Percentiles rank a stretch among this genome's conserved stretches.
These are phyloP conservation scores for Piromyces finnis DNA, from an alignment of 192 early-diverging fungal genomes.

Conservation along the genomic window DNA sequence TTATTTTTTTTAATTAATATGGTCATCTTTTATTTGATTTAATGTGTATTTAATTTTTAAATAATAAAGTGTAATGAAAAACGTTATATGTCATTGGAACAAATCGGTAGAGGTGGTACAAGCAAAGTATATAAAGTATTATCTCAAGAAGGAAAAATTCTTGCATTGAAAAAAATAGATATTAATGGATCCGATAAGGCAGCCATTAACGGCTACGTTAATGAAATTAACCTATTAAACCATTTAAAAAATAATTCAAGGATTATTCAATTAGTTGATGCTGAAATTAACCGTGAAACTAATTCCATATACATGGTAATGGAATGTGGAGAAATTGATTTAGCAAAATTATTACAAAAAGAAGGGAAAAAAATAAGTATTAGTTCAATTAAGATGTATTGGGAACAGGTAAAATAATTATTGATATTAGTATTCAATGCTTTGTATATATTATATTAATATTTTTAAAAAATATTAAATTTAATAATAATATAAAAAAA, in stretches of 20 bases:
- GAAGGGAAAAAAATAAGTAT: constrained; percentile 17
- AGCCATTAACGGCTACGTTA: constrained; percentile 53
- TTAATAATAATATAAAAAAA: no score
- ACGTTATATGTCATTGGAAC: constrained; percentile 3
- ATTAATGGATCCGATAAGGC: constrained; percentile 39
- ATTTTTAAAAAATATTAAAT: no score
- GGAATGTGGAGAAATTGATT: constrained; percentile 80
- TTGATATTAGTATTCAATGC: no score
- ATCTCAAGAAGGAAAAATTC: constrained; percentile 34
- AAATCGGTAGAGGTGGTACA: constrained; percentile 68
- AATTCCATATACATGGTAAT: constrained; percentile 56
- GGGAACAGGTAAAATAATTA: constrained; percentile 42
- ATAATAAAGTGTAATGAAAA: neutral
- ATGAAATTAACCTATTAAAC: constrained; percentile 60
- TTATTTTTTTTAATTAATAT: no score
- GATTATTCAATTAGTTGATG: constrained; percentile 67
- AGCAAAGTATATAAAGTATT: constrained; percentile 82
- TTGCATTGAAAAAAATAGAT: constrained; percentile 71
- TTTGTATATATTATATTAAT: no score
- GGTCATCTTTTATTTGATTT: no score
- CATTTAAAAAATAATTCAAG: constrained; percentile 37
- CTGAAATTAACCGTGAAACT: constrained; percentile 43
- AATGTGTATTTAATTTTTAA: no score
- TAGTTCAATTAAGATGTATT: constrained; percentile 60
- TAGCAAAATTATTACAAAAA: constrained; percentile 37